Evolutionary conservation across 306 rosid species (phyloP).

Genomic region (Lathyrus aphaca): DNA sequence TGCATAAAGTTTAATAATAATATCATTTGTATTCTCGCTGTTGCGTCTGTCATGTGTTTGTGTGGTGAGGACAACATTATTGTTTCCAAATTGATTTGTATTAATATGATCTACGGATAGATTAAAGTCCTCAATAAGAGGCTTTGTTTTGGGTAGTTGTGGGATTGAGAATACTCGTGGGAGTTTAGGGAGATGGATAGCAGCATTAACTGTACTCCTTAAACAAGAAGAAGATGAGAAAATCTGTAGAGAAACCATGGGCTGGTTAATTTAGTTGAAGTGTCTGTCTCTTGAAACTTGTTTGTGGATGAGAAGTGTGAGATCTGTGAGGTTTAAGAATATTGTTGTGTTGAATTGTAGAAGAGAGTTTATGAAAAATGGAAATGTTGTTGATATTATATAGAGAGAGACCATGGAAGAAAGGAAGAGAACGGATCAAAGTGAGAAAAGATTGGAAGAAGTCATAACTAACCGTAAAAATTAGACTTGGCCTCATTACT

Average conservation of each 20-base stretch:
- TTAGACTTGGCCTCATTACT: constrained; percentile 26
- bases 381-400: not conserved
- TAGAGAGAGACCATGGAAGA: not conserved
- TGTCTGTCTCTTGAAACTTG: not conserved
- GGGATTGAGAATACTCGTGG: constrained; percentile 2
- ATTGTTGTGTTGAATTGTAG: not conserved
- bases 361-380: not conserved
- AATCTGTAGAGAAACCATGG: constrained; percentile 14
- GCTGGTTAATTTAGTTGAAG: not conserved
- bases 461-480: constrained; percentile 5
- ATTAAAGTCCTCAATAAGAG: not conserved
- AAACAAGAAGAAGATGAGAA: constrained; percentile 26
- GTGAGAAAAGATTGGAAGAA: not conserved
- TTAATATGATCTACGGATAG: not conserved
- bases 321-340: not conserved
- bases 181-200: constrained; percentile 17
- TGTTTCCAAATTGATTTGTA: not conserved
- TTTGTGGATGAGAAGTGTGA: not conserved
- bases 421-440: not conserved
- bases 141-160: not conserved
- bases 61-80: not conserved
- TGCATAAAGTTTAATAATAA: constrained; percentile 48
- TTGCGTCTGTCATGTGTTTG: not conserved
- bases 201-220: not conserved
- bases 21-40: not conserved